Evolutionary conservation across 2,329 filamentous ascomycete genomes (phyloP).

Genomic region (Fusarium keratoplasticum): DNA sequence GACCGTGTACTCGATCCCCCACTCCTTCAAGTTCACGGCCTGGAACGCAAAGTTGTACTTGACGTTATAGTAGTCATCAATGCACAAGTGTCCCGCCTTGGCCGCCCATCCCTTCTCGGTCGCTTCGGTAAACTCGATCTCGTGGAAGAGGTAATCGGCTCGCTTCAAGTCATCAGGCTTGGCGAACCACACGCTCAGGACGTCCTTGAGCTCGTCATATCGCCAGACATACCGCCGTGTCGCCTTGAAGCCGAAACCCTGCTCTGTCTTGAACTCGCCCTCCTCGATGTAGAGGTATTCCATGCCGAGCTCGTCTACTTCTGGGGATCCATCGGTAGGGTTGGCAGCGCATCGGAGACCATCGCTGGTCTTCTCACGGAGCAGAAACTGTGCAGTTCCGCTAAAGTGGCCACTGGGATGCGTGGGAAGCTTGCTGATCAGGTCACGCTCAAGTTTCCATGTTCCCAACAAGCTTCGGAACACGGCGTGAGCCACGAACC

Average conservation of each 20-base stretch:
- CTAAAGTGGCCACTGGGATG: slow-evolving; percentile 74
- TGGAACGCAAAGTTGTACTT: slow-evolving; percentile 74
- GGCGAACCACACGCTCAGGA: slow-evolving; percentile 79
- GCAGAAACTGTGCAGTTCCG: slow-evolving; percentile 73
- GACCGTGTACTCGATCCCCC: slow-evolving; percentile 73
- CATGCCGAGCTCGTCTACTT: slow-evolving; percentile 52
- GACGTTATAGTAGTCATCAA: slow-evolving; percentile 78
- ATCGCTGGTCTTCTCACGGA: slow-evolving; percentile 69
- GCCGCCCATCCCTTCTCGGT: slow-evolving; percentile 67
- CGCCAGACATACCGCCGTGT: slow-evolving; percentile 78
- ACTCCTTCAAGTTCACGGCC: slow-evolving; percentile 67
- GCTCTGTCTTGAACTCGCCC: slow-evolving; percentile 70
- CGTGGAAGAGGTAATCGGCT: slow-evolving; percentile 81
- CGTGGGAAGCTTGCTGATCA: slow-evolving; percentile 64
- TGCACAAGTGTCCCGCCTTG: slow-evolving; percentile 75
- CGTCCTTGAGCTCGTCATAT: slow-evolving; percentile 70
- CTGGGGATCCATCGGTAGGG: slow-evolving; percentile 3
- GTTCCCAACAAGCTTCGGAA: slow-evolving; percentile 78
- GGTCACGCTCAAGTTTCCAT: slow-evolving; percentile 72
- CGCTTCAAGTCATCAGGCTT: slow-evolving; percentile 70
- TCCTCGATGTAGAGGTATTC: slow-evolving; percentile 79
- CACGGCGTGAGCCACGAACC: slow-evolving; percentile 73
- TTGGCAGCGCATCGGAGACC: slow-evolving; percentile 54
- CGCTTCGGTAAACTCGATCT: slow-evolving; percentile 68
- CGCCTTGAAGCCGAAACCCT: slow-evolving; percentile 68